Evolutionary conservation across 2,329 filamentous ascomycete genomes (phyloP).

Genomic region (Teratosphaeria destructans): DNA sequence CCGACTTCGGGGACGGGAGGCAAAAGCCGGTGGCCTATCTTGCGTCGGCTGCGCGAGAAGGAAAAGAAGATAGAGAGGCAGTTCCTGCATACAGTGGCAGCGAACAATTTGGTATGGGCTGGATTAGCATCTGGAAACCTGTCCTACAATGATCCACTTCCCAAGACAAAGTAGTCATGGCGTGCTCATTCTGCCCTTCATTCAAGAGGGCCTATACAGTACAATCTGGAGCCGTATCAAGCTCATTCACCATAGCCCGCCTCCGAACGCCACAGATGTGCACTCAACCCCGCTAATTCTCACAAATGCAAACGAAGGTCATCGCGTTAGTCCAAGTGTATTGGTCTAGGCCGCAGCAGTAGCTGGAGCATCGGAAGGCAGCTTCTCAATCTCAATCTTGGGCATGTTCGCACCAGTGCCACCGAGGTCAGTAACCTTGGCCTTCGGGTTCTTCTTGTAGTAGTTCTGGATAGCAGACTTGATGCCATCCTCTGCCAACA

Average conservation of each 20-base stretch:
- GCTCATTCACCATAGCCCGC: background rate
- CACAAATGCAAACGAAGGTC: background rate
- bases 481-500: conserved; percentile 87
- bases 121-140: background rate
- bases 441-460: conserved; percentile 79
- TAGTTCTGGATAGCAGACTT: conserved; percentile 86
- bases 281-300: conserved; percentile 3
- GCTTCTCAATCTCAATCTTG: conserved; percentile 50
- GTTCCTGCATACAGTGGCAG: background rate
- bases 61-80: background rate
- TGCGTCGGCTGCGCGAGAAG: background rate
- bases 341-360: conserved; percentile 1
- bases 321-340: background rate
- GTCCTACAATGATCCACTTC: no score
- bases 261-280: background rate
- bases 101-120: no score
- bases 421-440: conserved; percentile 61
- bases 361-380: conserved; percentile 24
- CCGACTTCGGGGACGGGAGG: background rate
- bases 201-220: background rate
- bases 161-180: background rate
- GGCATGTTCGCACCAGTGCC: conserved; percentile 63
- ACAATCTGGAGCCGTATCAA: background rate
- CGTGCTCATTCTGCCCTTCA: background rate
- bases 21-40: background rate